Evolutionary conservation across 176 grass and related monocot genomes (phyloP).

Genomic region (Avena sativa): DNA sequence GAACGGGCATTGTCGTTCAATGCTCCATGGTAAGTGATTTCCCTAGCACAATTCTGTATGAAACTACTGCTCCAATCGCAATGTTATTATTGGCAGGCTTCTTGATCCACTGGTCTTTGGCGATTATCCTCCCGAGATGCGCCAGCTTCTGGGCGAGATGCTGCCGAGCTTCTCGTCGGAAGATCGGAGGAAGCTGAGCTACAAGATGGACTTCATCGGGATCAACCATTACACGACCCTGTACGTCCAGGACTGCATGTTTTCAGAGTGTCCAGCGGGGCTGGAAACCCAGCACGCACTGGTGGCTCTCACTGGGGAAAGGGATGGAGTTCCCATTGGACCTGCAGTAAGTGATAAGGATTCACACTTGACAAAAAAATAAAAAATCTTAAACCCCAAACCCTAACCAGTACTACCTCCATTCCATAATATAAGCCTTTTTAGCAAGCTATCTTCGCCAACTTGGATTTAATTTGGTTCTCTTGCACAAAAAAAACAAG

Average conservation of each 20-base stretch:
- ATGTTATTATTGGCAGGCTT: constrained; percentile 47
- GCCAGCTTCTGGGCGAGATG: constrained; percentile 53
- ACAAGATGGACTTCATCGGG: constrained; percentile 76
- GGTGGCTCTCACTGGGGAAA: constrained; percentile 48
- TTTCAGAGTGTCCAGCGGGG: constrained; percentile 41
- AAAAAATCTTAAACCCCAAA: too few relatives aligned
- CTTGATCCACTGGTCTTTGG: constrained; percentile 73
- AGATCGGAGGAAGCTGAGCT: constrained; percentile 55
- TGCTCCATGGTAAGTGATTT: constrained; percentile 48
- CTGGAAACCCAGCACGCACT: constrained; percentile 28
- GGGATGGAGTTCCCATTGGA: constrained; percentile 59
- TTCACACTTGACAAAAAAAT: too few relatives aligned
- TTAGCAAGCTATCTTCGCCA: neutral
- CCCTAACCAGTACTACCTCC: too few relatives aligned
- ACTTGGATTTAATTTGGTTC: too few relatives aligned
- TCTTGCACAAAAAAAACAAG: too few relatives aligned
- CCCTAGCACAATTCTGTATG: too few relatives aligned
- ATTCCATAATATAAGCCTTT: too few relatives aligned
- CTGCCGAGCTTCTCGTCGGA: constrained; percentile 68
- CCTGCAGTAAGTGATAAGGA: constrained; percentile 45
- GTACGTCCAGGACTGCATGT: constrained; percentile 69
- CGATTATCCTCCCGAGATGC: constrained; percentile 78
- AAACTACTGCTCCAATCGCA: too few relatives aligned
- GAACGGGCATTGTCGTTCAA: constrained; percentile 59
- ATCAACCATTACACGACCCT: constrained; percentile 74